Percentiles rank a stretch among this genome's conserved stretches.
Conservation (phyloP, 345 rosid genomes). For the Pugionium cornutum region DNA sequence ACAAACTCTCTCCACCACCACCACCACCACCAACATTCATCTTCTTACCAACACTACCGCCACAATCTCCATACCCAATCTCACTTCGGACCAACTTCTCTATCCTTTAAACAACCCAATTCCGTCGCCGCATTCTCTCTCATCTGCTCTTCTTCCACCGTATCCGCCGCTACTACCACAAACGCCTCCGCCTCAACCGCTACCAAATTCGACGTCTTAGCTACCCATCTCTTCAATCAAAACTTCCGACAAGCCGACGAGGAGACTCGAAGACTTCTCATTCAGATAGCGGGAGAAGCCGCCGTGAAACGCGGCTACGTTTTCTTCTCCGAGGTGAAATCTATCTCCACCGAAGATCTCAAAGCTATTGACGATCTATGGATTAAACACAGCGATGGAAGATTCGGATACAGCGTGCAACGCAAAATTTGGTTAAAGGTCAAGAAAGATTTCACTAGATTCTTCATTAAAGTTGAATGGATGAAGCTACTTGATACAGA, state of each 20-base stretch:
- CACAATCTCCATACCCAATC: slow-evolving; percentile 36
- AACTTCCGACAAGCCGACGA: slow-evolving; percentile 88
- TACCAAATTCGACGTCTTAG: slow-evolving; percentile 63
- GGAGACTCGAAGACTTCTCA: slow-evolving; percentile 85
- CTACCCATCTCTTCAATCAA: slow-evolving; percentile 55
- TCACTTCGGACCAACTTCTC: slow-evolving; percentile 45
- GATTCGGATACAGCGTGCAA: slow-evolving; percentile 83
- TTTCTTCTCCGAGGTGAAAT: slow-evolving; percentile 91
- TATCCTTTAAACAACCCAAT: slow-evolving; percentile 44
- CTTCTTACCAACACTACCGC: slow-evolving; percentile 43
- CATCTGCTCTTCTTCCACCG: slow-evolving; percentile 31
- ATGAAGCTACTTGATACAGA: slow-evolving; percentile 96
- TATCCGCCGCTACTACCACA: slow-evolving; percentile 35
- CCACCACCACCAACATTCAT: slow-evolving; percentile 29
- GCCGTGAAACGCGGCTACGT: slow-evolving; percentile 83
- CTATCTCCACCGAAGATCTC: slow-evolving; percentile 62
- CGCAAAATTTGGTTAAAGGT: slow-evolving; percentile 64
- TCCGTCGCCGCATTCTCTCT: slow-evolving; percentile 44
- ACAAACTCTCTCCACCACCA: slow-evolving; percentile 42
- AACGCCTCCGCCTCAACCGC: slow-evolving; percentile 42
- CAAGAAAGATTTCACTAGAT: slow-evolving; percentile 66
- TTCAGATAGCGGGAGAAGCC: slow-evolving; percentile 72
- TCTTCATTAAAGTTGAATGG: slow-evolving; percentile 85
- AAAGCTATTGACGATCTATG: slow-evolving; percentile 74
- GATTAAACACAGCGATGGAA: slow-evolving; percentile 63